phyloP scores from a whole-genome alignment of 495 filamentous ascomycete genomes.

The Aspergillus olivimuriae region DNA sequence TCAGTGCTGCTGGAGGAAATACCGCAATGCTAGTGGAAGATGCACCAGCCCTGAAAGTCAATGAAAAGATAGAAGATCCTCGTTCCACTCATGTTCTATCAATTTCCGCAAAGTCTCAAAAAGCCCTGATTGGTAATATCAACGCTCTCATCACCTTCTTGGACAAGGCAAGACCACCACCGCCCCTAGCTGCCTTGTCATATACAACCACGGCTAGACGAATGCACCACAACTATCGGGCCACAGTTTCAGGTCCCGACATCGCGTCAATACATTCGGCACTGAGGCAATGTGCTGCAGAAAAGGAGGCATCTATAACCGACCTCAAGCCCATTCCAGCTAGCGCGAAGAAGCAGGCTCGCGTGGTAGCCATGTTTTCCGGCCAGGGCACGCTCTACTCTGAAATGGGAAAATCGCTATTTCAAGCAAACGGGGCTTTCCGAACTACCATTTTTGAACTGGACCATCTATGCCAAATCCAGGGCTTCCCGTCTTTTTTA shows the following conservation, averaged over 20 bases:
- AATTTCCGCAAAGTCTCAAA: constrained; percentile 48
- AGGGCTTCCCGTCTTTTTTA: constrained; percentile 62
- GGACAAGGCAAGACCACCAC: constrained; percentile 33
- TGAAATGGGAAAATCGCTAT: constrained; percentile 64
- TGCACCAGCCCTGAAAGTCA: constrained; percentile 31
- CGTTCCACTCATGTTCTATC: constrained; percentile 44
- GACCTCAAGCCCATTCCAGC: constrained; percentile 8
- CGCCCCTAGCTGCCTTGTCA: constrained; percentile 42
- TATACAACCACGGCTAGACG: constrained; percentile 77
- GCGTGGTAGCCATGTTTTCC: constrained; percentile 32
- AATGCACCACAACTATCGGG: constrained; percentile 66
- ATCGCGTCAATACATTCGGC: background rate
- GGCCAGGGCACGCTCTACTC: constrained; percentile 51
- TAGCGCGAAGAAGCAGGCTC: background rate
- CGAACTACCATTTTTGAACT: constrained; percentile 60
- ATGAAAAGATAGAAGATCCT: constrained; percentile 51
- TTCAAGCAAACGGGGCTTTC: constrained; percentile 57
- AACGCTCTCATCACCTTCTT: constrained; percentile 45
- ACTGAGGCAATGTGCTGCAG: no score
- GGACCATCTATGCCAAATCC: constrained; percentile 55
- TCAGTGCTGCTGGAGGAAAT: constrained; percentile 54
- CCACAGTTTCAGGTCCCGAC: constrained; percentile 46
- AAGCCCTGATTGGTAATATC: constrained; percentile 50
- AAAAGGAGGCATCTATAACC: no score
- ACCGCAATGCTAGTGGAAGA: constrained; percentile 50